Conservation (phyloP, 2,329 filamentous ascomycete species). For the Ascochyta viciae-villosae region DNA sequence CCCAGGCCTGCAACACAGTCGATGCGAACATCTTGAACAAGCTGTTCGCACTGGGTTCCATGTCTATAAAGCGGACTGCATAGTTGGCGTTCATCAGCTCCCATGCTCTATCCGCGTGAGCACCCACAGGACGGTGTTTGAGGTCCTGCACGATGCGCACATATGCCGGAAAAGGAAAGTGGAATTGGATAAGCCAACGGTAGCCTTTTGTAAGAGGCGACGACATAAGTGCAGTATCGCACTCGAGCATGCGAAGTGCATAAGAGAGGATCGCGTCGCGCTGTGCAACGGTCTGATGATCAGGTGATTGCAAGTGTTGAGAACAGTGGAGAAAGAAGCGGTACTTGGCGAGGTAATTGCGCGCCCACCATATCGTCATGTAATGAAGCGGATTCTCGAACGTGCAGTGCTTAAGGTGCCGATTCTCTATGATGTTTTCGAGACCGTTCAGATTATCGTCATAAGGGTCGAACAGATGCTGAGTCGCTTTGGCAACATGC, state of each 20-base stretch:
- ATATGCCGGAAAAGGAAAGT: slow-evolving; percentile 61
- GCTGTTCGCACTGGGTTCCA: slow-evolving; percentile 27
- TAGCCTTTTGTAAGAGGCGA: slow-evolving; percentile 53
- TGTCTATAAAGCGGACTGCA: slow-evolving; percentile 42
- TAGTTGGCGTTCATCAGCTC: slow-evolving; percentile 56
- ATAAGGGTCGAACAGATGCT: slow-evolving; percentile 20
- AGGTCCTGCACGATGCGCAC: slow-evolving; percentile 56
- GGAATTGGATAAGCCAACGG: slow-evolving; percentile 51
- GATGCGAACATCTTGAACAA: slow-evolving; percentile 57
- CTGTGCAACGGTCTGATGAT: slow-evolving; percentile 27
- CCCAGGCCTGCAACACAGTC: slow-evolving; percentile 63
- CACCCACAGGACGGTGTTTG: slow-evolving; percentile 43
- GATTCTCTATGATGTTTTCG: slow-evolving; percentile 50
- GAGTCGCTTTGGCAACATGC: slow-evolving; percentile 43
- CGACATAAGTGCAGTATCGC: slow-evolving; percentile 55
- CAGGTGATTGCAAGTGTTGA: slow-evolving; percentile 16
- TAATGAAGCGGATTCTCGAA: slow-evolving; percentile 45
- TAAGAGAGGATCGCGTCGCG: slow-evolving; percentile 39
- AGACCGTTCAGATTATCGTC: slow-evolving; percentile 42
- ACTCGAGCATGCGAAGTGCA: slow-evolving; percentile 53
- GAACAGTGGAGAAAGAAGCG: slow-evolving; percentile 60
- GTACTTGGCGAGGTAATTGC: slow-evolving; percentile 57
- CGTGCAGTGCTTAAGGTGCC: slow-evolving; percentile 46
- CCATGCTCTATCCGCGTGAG: slow-evolving; percentile 52
- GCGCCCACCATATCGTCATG: slow-evolving; percentile 56